Evolutionary conservation across 345 rosid genomes (phyloP).

Genomic region (Boechera divaricarpa): DNA sequence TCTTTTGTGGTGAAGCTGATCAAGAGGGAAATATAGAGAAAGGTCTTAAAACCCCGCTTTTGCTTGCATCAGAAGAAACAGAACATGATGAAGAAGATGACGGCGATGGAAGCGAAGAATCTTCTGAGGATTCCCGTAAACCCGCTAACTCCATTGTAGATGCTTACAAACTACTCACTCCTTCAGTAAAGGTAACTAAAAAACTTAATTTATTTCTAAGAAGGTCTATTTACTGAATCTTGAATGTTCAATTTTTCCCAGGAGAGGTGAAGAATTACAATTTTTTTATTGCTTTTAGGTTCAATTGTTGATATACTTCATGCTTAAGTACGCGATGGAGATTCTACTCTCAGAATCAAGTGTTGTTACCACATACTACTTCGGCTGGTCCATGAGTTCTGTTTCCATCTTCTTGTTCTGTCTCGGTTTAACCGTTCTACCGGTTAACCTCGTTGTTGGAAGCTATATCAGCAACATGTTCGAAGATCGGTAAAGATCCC

Average conservation of each 20-base stretch:
- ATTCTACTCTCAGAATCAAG: constrained; percentile 93
- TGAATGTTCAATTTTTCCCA: neutral
- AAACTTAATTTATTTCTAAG: neutral
- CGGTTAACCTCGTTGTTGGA: constrained; percentile 86
- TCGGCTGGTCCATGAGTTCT: constrained; percentile 71
- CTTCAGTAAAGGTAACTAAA: constrained; percentile 75
- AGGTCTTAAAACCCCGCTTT: constrained; percentile 72
- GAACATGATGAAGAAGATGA: constrained; percentile 64
- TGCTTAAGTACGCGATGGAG: constrained; percentile 96
- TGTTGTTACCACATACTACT: constrained; percentile 83
- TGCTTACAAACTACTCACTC: constrained; percentile 89
- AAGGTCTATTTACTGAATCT: neutral
- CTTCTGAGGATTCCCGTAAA: constrained; percentile 57
- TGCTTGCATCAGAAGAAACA: constrained; percentile 56
- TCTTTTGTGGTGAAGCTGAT: constrained; percentile 53
- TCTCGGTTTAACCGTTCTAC: constrained; percentile 92
- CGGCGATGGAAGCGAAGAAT: constrained; percentile 70
- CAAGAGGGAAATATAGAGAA: constrained; percentile 58
- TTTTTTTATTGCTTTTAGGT: constrained; percentile 52
- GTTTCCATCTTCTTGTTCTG: constrained; percentile 90
- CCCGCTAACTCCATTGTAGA: constrained; percentile 72
- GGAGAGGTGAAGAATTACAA: neutral
- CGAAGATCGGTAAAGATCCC: constrained; percentile 72
- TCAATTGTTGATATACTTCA: constrained; percentile 91
- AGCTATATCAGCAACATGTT: constrained; percentile 95